Evolutionary conservation across 805 yeast species (phyloP).

Genomic region (Yamadazyma olivae): DNA sequence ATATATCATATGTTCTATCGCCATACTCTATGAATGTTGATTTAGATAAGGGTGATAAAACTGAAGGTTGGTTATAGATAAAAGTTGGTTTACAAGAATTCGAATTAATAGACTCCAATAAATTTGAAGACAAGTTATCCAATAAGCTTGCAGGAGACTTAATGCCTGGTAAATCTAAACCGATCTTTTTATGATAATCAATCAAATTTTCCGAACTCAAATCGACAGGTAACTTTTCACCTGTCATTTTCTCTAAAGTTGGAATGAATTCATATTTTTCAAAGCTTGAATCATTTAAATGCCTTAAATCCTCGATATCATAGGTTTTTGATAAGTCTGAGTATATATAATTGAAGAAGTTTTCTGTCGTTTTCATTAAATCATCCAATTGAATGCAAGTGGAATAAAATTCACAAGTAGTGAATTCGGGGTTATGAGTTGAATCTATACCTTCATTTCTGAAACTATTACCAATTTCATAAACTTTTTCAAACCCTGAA

Average conservation of each 20-base stretch:
- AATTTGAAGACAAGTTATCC: slow-evolving; percentile 59
- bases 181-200: slow-evolving; percentile 35
- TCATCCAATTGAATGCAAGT: slow-evolving; percentile 65
- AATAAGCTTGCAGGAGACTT: slow-evolving; percentile 58
- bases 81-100: slow-evolving; percentile 55
- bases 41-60: slow-evolving; percentile 86
- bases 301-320: neutral
- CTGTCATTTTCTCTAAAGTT: slow-evolving; percentile 54
- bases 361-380: slow-evolving; percentile 62
- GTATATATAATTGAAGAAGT: slow-evolving; percentile 45
- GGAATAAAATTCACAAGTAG: slow-evolving; percentile 86
- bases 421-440: slow-evolving; percentile 93
- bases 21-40: slow-evolving; percentile 36
- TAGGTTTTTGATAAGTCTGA: slow-evolving; percentile 14
- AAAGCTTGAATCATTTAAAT: slow-evolving; percentile 6
- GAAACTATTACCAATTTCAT: slow-evolving; percentile 81
- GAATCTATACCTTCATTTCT: slow-evolving; percentile 92
- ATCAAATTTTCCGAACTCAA: slow-evolving; percentile 40
- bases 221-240: slow-evolving; percentile 44
- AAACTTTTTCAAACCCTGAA: slow-evolving; percentile 82
- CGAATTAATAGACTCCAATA: slow-evolving; percentile 52
- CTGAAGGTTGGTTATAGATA: slow-evolving; percentile 78
- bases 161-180: slow-evolving; percentile 33
- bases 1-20: slow-evolving; percentile 35
- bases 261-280: slow-evolving; percentile 62